Base-by-base conservation (phyloP, 1,284 basidiomycete species). In the Ganoderma sp. region DNA sequence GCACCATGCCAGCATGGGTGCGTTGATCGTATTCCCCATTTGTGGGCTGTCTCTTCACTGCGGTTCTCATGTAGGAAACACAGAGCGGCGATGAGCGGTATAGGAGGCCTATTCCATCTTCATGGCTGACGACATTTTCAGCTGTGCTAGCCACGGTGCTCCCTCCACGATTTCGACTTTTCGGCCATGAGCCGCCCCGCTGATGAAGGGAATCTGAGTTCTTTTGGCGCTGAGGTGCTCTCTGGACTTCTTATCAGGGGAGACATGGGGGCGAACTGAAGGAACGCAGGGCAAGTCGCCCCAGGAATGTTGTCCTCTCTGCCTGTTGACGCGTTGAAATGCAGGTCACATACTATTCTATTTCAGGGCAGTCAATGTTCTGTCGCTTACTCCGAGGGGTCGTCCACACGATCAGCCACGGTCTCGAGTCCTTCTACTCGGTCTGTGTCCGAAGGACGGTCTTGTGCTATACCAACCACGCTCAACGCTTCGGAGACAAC, bases 1-100 rank as follows among this genome's bases (percentile, higher is more conserved):
- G 3, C 52, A 57, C 1, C 69, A 74, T n/a, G 73, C 71, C 4
- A 67, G 69, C 25, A 28, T 54, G 37, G 73, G 73, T 72, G 15
- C 8, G 64, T 64, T 1, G 1, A 41, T 9, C 37, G 8, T 57
- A 3, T 25, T n/a, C 0, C 32, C 7, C 6, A 2, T 32, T 2
- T 25, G 22, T 7, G 19, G 42, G 50, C 9, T 28, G 9, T 10
- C 12, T 28, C 0, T 32, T 56, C 25, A 34, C 5, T 34, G 60
- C 10, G 32, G 45, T 19, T 22, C 22, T 34, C 17, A 15, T 32
- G 3, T 19, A 71, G 67, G 67, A 32, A 32, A 3, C 65, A 71
- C 37, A 22, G 45, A 28, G n/a, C 54, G 10, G 63, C 63, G 6
- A 32, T 52, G 54, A 66, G 61, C 19, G 17, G 37, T 9, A 63